These are phyloP conservation scores for Elongisporangium anandrum DNA, from an alignment of 352 stramenopile species.

Conservation along the genomic window DNA sequence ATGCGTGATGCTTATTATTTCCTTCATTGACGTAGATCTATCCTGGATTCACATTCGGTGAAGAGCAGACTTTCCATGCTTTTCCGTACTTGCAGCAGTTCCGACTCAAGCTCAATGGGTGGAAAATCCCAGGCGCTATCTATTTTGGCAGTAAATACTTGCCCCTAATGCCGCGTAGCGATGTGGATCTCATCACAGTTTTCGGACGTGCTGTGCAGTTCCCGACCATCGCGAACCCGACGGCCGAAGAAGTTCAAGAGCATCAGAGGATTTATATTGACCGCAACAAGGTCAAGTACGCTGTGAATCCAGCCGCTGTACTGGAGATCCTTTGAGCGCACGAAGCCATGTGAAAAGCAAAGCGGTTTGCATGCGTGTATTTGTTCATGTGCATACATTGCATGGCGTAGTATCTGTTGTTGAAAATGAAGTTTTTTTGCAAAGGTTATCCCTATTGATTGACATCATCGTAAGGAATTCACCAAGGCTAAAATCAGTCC, in stretches of 20 bases:
- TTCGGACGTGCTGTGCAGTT: slow-evolving; percentile 84
- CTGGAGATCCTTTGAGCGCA: slow-evolving; percentile 32
- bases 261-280: slow-evolving; percentile 91
- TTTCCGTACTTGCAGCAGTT: slow-evolving; percentile 75
- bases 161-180: slow-evolving; percentile 77
- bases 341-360: not conserved
- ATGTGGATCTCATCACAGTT: slow-evolving; percentile 85
- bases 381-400: too few species aligned
- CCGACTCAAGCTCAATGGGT: slow-evolving; percentile 78
- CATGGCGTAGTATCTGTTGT: too few species aligned
- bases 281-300: slow-evolving; percentile 80
- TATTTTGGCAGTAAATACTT: slow-evolving; percentile 70
- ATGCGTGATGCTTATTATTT: not conserved
- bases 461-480: too few species aligned
- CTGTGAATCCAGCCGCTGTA: slow-evolving; percentile 39
- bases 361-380: too few species aligned
- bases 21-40: slow-evolving; percentile 13
- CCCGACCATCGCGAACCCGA: slow-evolving; percentile 84
- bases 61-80: slow-evolving; percentile 86
- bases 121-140: slow-evolving; percentile 78
- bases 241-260: slow-evolving; percentile 78
- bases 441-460: too few species aligned
- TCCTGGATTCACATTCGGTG: slow-evolving; percentile 91
- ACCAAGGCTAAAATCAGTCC: too few species aligned
- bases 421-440: too few species aligned